These are phyloP conservation scores for Margaritispora aquatica DNA, from an alignment of 495 filamentous ascomycete species.

Conservation along the genomic window DNA sequence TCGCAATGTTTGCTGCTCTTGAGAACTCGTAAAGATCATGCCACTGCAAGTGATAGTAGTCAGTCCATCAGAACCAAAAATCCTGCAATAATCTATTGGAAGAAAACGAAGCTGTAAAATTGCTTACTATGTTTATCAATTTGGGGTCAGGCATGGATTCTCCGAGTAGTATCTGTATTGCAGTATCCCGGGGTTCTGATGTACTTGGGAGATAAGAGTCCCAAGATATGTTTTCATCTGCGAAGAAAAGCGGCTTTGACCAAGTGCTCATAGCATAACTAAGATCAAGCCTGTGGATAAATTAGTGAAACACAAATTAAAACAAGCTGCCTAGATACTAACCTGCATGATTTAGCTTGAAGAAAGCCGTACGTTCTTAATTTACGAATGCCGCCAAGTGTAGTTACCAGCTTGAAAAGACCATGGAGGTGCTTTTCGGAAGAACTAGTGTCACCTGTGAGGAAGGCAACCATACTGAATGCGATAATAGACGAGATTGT, in stretches of 20 bases:
- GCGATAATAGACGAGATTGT: constrained; percentile 26
- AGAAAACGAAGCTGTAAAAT: constrained; percentile 18
- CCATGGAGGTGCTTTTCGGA: constrained; percentile 31
- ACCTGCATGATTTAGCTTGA: constrained; percentile 25
- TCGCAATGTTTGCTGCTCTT: constrained; percentile 28
- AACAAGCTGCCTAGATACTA: background rate
- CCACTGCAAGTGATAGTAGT: constrained; percentile 25
- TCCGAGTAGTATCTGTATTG: background rate
- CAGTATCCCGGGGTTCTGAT: background rate
- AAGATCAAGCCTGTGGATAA: constrained; percentile 16
- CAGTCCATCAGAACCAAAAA: constrained; percentile 5
- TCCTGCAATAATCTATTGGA: background rate
- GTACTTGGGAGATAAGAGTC: background rate
- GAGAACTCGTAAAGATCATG: constrained; percentile 28
- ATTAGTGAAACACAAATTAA: background rate
- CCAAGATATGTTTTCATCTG: background rate
- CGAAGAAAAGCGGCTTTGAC: constrained; percentile 27
- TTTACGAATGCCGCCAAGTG: constrained; percentile 28
- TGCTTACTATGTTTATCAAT: constrained; percentile 2
- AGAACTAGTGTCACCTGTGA: constrained; percentile 23
- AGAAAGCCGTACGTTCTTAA: constrained; percentile 24
- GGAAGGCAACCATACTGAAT: constrained; percentile 26
- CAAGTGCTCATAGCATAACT: constrained; percentile 22
- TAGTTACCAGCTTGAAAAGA: constrained; percentile 28
- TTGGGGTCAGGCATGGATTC: background rate